Conservation (phyloP, 176 grass and related monocot species). For the Chrysopogon serrulatus region DNA sequence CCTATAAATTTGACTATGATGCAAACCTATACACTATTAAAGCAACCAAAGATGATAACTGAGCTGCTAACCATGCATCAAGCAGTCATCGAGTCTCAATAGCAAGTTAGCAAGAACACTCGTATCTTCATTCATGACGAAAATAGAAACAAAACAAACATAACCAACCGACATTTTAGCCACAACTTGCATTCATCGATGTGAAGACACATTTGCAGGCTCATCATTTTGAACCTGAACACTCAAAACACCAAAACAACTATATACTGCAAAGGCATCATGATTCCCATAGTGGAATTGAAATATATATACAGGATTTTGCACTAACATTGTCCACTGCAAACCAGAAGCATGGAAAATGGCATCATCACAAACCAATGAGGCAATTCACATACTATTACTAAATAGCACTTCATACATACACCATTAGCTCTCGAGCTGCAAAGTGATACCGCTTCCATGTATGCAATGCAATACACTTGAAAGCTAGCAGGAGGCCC, state of each 20-base stretch:
- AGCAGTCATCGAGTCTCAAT: neutral
- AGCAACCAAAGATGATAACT: neutral
- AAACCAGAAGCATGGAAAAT: conserved; percentile 12
- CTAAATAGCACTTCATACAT: conserved; percentile 28
- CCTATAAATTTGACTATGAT: neutral
- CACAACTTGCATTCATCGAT: neutral
- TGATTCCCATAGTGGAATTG: conserved; percentile 2
- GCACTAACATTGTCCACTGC: neutral
- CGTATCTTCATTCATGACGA: neutral
- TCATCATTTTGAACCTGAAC: neutral
- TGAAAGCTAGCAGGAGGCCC: conserved; percentile 42
- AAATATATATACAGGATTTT: conserved; percentile 34
- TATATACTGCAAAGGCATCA: neutral
- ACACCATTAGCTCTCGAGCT: conserved; percentile 34
- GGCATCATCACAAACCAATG: neutral
- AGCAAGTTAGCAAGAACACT: neutral
- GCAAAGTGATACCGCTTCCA: conserved; percentile 45
- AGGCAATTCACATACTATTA: neutral
- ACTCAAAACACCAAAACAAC: neutral
- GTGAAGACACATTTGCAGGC: neutral
- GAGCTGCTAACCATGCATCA: neutral
- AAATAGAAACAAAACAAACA: neutral
- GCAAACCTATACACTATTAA: neutral
- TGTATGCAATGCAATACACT: conserved; percentile 39
- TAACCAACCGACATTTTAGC: neutral